Base-by-base conservation (phyloP, 1,139 yeast genomes). In the Hanseniaspora sp. region DNA sequence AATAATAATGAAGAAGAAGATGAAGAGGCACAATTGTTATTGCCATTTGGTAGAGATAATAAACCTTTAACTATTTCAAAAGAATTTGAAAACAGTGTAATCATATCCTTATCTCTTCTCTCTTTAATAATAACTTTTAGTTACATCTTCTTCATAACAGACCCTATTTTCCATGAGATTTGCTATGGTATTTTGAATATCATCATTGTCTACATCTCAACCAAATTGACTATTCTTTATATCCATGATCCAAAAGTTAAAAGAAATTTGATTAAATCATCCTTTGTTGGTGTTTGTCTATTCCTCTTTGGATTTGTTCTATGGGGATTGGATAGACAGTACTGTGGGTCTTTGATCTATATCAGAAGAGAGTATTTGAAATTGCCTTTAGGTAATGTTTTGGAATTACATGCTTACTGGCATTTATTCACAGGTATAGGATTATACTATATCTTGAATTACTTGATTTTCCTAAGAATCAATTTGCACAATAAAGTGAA, bases 381-480 rank as follows among this genome's bases (percentile, higher is more conserved):
- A 2, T 77, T 88, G 72, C 97, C 97, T 1, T 78, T 84, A 56
- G 98, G 98, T 1, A 78, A 87, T 59, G 60, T 92, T 11, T 73
- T 92, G 41, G 98, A 92, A 66, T 85, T 95, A 37, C 98, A 92
- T 65, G 96, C 95, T 17, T 92, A 97, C 97, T 92, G 98, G 98
- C 98, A 92, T 66, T 71, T 86, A 35, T 75, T 86, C 59, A 86
- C 95, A 0, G 95, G 95, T 2, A 72, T 80, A 12, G 95, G 95
- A 58, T 86, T 86, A 15, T 86, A 86, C 67, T 80, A 76, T 63
- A 79, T 77, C 64, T 69, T 79, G 46, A 77, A 76, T 9, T 78
- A 75, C 59, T 66, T 79, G 59, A 87, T 85, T 67, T 84, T 82
- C 63, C 71, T 86, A 62, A 77, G 94, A 60, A 71, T 80, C 46